phyloP scores from a whole-genome alignment of 1,284 basidiomycete genomes.

The Apiotrichum mycotoxinovorans region DNA sequence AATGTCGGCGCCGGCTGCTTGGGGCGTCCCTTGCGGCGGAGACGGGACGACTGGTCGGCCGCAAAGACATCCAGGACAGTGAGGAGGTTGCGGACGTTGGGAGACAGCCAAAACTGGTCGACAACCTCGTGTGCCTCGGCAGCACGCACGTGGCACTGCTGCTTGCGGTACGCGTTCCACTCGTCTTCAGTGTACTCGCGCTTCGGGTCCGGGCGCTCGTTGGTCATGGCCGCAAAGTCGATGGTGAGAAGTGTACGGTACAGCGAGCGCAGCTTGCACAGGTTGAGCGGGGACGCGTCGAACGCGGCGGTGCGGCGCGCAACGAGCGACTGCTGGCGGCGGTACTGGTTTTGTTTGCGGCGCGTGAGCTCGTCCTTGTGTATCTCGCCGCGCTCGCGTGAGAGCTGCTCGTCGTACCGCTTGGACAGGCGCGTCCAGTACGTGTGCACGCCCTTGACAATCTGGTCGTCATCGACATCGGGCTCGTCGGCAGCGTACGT shows the following conservation, averaged over 20 bases:
- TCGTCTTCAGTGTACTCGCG: constrained; percentile 42
- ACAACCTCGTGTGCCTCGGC: constrained; percentile 44
- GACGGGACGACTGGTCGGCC: constrained; percentile 27
- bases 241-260: constrained; percentile 48
- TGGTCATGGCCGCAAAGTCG: constrained; percentile 43
- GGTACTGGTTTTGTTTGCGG: constrained; percentile 45
- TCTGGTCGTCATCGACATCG: constrained; percentile 34
- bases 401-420: constrained; percentile 42
- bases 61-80: constrained; percentile 38
- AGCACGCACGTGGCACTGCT: constrained; percentile 26
- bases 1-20: constrained; percentile 46
- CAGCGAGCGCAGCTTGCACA: constrained; percentile 40
- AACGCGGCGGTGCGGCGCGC: constrained; percentile 42
- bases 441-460: constrained; percentile 36
- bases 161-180: constrained; percentile 44
- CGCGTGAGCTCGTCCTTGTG: constrained; percentile 45
- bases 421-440: constrained; percentile 44
- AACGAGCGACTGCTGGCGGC: constrained; percentile 46
- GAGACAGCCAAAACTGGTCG: constrained; percentile 43
- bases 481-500: constrained; percentile 23
- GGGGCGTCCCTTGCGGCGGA: constrained; percentile 40
- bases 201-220: constrained; percentile 40
- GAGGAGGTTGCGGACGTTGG: constrained; percentile 32
- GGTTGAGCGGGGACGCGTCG: constrained; percentile 42
- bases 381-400: constrained; percentile 38